Evolutionary conservation across 345 rosid species (phyloP).

Genomic region (Cardamine occulta): DNA sequence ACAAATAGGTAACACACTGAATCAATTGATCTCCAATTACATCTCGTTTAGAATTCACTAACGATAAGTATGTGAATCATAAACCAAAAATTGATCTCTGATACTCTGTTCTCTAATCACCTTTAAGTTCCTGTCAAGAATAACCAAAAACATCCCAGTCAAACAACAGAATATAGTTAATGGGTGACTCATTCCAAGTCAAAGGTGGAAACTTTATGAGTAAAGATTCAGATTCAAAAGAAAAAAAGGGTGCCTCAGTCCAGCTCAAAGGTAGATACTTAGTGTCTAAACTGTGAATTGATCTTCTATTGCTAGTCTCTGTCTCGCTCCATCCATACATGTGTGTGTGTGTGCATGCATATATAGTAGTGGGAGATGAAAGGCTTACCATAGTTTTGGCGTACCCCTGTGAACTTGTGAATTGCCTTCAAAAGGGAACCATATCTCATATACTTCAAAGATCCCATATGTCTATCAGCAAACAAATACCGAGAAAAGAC

Average conservation of each 20-base stretch:
- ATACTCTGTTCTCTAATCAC: conserved; percentile 22
- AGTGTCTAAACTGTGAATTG: background rate
- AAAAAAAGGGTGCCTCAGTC: conserved; percentile 5
- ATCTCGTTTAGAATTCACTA: conserved; percentile 11
- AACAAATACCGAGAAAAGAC: conserved; percentile 29
- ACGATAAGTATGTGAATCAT: background rate
- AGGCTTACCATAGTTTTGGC: conserved; percentile 79
- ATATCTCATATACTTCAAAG: conserved; percentile 65
- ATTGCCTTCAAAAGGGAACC: conserved; percentile 78
- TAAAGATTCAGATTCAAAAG: conserved; percentile 1
- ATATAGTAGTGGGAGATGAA: conserved; percentile 1
- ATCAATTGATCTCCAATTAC: background rate
- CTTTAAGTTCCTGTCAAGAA: conserved; percentile 39
- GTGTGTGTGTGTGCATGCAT: background rate
- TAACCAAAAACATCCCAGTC: conserved; percentile 1
- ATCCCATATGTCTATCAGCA: conserved; percentile 76
- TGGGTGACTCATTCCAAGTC: background rate
- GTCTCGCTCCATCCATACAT: too few relatives aligned
- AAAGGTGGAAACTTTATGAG: background rate
- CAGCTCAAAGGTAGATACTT: background rate
- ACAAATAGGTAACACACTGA: conserved; percentile 12
- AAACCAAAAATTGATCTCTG: conserved; percentile 27
- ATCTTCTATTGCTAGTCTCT: too few relatives aligned
- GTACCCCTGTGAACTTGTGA: conserved; percentile 72
- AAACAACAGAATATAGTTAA: background rate